These are phyloP conservation scores for Suhomyces chickasaworum DNA, from an alignment of 1,139 yeast genomes.

Conservation along the genomic window DNA sequence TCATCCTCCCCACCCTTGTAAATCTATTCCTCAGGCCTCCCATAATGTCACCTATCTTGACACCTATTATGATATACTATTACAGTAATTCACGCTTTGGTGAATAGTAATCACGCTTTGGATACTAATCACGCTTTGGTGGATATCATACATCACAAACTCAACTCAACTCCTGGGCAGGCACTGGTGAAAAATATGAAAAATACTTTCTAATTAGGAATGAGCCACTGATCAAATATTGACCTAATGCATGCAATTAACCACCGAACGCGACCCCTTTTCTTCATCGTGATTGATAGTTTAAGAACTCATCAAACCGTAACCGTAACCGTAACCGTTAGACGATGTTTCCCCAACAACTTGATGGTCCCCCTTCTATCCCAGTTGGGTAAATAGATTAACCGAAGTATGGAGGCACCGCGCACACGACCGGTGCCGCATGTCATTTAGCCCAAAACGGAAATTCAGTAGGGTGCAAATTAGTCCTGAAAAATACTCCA, in stretches of 20 bases:
- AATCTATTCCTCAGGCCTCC: too few relatives aligned
- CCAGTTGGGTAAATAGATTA: slow-evolving; percentile 5
- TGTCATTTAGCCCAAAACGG: slow-evolving; percentile 7
- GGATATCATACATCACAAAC: slow-evolving; percentile 1
- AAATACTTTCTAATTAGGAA: neutral
- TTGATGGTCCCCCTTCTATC: neutral
- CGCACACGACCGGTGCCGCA: slow-evolving; percentile 5
- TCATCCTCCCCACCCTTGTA: too few relatives aligned
- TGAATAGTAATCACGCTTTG: neutral
- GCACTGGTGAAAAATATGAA: neutral
- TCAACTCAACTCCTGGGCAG: neutral
- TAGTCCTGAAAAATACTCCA: neutral
- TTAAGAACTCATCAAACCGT: neutral
- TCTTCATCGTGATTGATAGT: neutral
- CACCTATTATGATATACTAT: too few relatives aligned
- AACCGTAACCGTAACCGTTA: too few relatives aligned
- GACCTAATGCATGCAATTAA: neutral
- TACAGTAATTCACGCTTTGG: too few relatives aligned
- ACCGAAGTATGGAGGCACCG: neutral
- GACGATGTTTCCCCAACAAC: slow-evolving; percentile 6
- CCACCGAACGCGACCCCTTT: slow-evolving; percentile 1
- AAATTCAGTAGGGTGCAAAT: slow-evolving; percentile 1
- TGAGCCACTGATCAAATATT: neutral
- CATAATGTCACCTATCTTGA: too few relatives aligned
- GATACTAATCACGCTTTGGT: neutral